Evolutionary conservation across 257 asterid genomes (phyloP).

Genomic region (Nicotiana benthamiana): DNA sequence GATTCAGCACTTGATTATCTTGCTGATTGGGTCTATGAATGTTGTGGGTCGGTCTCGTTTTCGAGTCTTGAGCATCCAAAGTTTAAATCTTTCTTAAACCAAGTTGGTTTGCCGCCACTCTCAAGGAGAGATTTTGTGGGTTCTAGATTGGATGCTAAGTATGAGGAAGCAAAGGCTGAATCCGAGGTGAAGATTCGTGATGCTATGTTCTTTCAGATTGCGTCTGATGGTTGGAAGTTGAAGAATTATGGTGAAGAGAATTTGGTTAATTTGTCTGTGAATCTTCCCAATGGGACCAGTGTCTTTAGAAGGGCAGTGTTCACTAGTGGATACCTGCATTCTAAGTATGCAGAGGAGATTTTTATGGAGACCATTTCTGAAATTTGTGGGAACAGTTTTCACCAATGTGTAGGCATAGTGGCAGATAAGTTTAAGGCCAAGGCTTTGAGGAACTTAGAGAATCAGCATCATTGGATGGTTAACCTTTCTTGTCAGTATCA

Average conservation of each 20-base stretch:
- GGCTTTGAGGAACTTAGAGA: conserved; percentile 70
- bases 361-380: conserved; percentile 80
- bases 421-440: conserved; percentile 83
- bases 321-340: conserved; percentile 51
- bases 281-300: conserved; percentile 92
- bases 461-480: conserved; percentile 91
- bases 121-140: conserved; percentile 57
- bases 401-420: conserved; percentile 85
- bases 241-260: conserved; percentile 42
- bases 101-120: conserved; percentile 64
- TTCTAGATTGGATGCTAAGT: conserved; percentile 58
- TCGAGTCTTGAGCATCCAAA: conserved; percentile 87
- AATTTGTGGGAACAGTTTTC: conserved; percentile 57
- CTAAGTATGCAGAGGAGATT: conserved; percentile 78
- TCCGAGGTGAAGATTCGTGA: conserved; percentile 84
- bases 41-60: conserved; percentile 79
- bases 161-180: conserved; percentile 54
- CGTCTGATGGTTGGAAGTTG: conserved; percentile 78
- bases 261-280: conserved; percentile 62
- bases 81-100: conserved; percentile 72
- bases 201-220: conserved; percentile 94
- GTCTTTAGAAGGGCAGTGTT: conserved; percentile 71
- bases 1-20: conserved; percentile 69
- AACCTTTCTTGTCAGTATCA: conserved; percentile 81
- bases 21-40: conserved; percentile 84